Percentiles rank a stretch among this genome's conserved stretches.
phyloP scores from a whole-genome alignment of 164 flowering plant genomes.

The Chloranthus sessilifolius region DNA sequence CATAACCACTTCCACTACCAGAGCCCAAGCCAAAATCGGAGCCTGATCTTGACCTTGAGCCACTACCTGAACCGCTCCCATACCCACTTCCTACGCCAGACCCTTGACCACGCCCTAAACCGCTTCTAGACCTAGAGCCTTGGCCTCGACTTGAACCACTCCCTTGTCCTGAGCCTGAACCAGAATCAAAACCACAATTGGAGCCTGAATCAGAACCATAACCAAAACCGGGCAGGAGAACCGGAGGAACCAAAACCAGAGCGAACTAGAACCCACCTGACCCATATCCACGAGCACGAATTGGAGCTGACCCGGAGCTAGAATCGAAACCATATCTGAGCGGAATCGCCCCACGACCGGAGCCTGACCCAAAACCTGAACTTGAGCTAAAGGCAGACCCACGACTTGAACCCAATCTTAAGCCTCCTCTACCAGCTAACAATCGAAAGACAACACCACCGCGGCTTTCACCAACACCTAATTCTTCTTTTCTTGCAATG shows the following conservation, averaged over 20 bases:
- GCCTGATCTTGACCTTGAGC: neutral
- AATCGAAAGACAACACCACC: neutral
- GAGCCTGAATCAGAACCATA: neutral
- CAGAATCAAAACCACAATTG: neutral
- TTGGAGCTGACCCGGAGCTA: too few relatives aligned
- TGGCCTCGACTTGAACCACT: neutral
- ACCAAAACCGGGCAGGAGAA: slow-evolving; percentile 5
- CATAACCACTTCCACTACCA: too few relatives aligned
- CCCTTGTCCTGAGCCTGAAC: neutral
- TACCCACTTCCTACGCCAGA: neutral
- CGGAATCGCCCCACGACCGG: neutral
- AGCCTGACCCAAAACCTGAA: neutral
- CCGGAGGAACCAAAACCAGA: neutral
- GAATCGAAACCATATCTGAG: too few relatives aligned
- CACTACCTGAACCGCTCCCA: neutral
- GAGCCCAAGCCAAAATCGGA: neutral
- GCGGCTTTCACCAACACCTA: neutral
- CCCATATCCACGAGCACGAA: too few relatives aligned
- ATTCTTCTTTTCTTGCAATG: too few relatives aligned
- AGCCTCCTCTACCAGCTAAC: too few relatives aligned
- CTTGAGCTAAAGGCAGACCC: neutral
- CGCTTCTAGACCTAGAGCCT: neutral
- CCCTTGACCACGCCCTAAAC: neutral
- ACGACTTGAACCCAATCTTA: neutral
- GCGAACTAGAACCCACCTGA: too few relatives aligned